Evolutionary conservation across 2,329 filamentous ascomycete species (phyloP).

Genomic region (Aspergillus bombycis): DNA sequence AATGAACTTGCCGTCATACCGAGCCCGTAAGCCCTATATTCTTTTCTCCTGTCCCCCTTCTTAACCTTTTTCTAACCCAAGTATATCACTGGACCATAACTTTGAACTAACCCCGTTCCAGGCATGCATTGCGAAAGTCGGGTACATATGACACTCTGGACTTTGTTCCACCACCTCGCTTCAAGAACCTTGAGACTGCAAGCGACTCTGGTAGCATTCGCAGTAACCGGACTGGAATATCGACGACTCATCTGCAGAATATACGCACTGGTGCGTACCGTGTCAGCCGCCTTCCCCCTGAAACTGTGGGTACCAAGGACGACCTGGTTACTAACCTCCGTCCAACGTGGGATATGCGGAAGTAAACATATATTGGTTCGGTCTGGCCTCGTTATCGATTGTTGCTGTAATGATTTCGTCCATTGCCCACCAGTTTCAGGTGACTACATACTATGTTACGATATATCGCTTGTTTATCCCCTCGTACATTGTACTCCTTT

Average conservation of each 20-base stretch:
- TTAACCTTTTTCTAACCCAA: neutral
- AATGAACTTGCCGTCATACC: slow-evolving; percentile 85
- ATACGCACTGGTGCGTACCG: slow-evolving; percentile 84
- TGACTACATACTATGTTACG: slow-evolving; percentile 21
- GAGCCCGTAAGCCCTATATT: slow-evolving; percentile 75
- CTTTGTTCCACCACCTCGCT: slow-evolving; percentile 53
- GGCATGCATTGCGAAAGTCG: slow-evolving; percentile 53
- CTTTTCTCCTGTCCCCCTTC: neutral
- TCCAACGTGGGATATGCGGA: slow-evolving; percentile 58
- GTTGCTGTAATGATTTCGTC: slow-evolving; percentile 24
- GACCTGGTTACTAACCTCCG: slow-evolving; percentile 64
- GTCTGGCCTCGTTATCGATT: neutral
- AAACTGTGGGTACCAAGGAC: slow-evolving; percentile 76
- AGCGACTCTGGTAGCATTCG: slow-evolving; percentile 56
- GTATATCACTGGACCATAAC: neutral
- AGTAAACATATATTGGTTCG: slow-evolving; percentile 23
- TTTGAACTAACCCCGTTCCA: slow-evolving; percentile 29
- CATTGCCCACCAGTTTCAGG: slow-evolving; percentile 12
- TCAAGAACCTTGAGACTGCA: slow-evolving; percentile 45
- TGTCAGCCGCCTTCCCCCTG: slow-evolving; percentile 79
- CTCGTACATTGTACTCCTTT: slow-evolving; percentile 15
- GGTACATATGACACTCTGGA: slow-evolving; percentile 53
- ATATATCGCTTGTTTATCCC: slow-evolving; percentile 21
- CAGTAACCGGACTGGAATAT: slow-evolving; percentile 79
- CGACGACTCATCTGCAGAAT: slow-evolving; percentile 67